Evolutionary conservation across 2,329 filamentous ascomycete genomes (phyloP), one percentile per base, ranked within the genome.

Genomic region (Thielaviopsis populi): DNA sequence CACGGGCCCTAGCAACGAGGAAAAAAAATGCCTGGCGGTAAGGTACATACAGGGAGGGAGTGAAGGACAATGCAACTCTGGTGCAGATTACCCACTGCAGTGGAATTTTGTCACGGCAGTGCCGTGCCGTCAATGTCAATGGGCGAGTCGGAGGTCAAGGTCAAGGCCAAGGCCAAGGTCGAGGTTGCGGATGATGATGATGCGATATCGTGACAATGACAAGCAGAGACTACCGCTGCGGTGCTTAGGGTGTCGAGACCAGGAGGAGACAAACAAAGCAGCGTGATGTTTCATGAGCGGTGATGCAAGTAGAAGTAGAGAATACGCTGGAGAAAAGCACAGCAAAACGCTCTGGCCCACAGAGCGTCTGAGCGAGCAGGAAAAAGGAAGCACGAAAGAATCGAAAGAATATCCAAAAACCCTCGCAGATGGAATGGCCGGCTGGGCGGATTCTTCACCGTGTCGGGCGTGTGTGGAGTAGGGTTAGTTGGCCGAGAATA

Each of bases 1-100:
- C 19, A 50, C 46, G 24, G 22, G 58, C 41, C 59, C 59, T 61
- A 61, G 59, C 59, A 61, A 61, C 59, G 59, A 17, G 22, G 33
- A 43, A 59, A 33, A 50, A 11, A 27, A 24, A 50, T 27, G 22
- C 46, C 46, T 50, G 46, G 46, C 19, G 17, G 19, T 50, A 27
- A 30, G 17, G 19, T 50, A 27, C 19, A 54, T 19, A 10, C 33
- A 61, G 27, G 43, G 50, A 61, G 27, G 43, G 50, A 62, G 53
- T 15, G 56, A 65, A 15, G 17, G 22, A 37, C 5, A 8, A 56
- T 1, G 24, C 8, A 37, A n/a, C 30, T 33, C 7, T 37, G 6
- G 17, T 19, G 53, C n/a, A 24, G 50, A 56, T 56, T 56, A n/a
- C n/a, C 22, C 46, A 50, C 46, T 33, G 5, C 5, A 56, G 53